Evolutionary conservation across 75 land plant genomes (phyloP).

Genomic region (Chamaecyparis obtusa): DNA sequence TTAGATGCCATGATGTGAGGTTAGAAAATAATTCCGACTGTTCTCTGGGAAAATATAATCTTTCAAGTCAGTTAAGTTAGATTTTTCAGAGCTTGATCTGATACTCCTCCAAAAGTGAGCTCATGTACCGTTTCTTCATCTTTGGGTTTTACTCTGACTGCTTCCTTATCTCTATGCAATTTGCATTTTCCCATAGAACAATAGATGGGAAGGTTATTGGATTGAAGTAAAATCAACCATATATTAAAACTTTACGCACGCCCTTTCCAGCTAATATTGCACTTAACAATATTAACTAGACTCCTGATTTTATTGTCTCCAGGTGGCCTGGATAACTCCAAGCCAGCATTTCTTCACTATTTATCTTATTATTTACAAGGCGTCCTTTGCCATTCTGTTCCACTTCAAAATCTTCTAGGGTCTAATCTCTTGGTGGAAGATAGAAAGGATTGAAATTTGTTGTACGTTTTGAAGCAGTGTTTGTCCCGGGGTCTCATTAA

Average conservation of each 20-base stretch:
- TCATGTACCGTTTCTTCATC: not conserved
- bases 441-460: not conserved
- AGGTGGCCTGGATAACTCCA: not conserved
- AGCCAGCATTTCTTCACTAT: not conserved
- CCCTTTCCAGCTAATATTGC: not conserved
- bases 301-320: not conserved
- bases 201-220: not conserved
- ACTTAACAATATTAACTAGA: not conserved
- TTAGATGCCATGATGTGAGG: not conserved
- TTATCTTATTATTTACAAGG: not conserved
- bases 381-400: not conserved
- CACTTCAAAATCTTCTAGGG: not conserved
- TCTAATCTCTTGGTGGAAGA: not conserved
- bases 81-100: not conserved
- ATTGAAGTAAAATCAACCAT: not conserved
- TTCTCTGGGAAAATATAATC: not conserved
- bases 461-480: too few relatives aligned
- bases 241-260: not conserved
- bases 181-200: not conserved
- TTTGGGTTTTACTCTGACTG: not conserved
- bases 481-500: too few relatives aligned
- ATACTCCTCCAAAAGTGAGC: not conserved
- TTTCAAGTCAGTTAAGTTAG: not conserved
- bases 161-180: not conserved
- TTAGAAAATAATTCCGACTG: not conserved